Percentiles rank a stretch among this genome's conserved stretches.
These are phyloP conservation scores for Penicillium expansum DNA, from an alignment of 2,329 filamentous ascomycete species.

Conservation along the genomic window DNA sequence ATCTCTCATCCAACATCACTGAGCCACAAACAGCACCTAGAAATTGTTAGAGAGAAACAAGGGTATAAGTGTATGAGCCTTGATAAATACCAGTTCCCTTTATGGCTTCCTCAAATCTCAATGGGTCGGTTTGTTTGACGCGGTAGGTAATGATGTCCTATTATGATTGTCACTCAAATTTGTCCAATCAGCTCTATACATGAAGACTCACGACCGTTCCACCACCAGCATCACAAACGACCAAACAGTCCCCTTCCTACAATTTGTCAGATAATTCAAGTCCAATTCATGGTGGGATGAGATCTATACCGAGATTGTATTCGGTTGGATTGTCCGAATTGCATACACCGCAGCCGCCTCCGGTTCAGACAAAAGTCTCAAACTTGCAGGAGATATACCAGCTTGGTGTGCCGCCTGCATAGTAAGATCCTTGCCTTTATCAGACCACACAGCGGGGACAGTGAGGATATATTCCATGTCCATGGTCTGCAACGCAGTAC, in stretches of 20 bases:
- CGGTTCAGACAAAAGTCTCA: conserved; percentile 25
- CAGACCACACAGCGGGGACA: conserved; percentile 37
- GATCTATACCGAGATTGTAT: conserved; percentile 21
- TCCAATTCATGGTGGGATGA: not conserved
- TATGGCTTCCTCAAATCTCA: conserved; percentile 28
- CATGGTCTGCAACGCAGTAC: conserved; percentile 10
- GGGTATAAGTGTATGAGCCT: fast-evolving
- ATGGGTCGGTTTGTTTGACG: conserved; percentile 22
- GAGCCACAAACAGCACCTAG: conserved; percentile 34
- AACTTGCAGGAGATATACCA: conserved; percentile 4
- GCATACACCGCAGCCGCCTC: conserved; percentile 37
- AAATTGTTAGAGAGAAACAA: not conserved
- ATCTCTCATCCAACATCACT: conserved; percentile 29
- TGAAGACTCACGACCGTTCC: conserved; percentile 32
- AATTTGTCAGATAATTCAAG: not conserved
- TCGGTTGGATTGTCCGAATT: conserved; percentile 27
- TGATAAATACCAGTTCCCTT: conserved; percentile 25
- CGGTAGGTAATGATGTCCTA: conserved; percentile 36
- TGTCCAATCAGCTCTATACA: not conserved
- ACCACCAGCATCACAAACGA: conserved; percentile 41
- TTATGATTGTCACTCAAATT: not conserved
- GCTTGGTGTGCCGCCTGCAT: conserved; percentile 21
- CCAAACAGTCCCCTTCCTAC: conserved; percentile 30
- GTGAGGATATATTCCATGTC: conserved; percentile 28
- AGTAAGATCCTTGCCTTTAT: conserved; percentile 33